Evolutionary conservation across 1,284 basidiomycete species (phyloP), one percentile per base, ranked within the genome.

Genomic region (Boletus hoseneyae): DNA sequence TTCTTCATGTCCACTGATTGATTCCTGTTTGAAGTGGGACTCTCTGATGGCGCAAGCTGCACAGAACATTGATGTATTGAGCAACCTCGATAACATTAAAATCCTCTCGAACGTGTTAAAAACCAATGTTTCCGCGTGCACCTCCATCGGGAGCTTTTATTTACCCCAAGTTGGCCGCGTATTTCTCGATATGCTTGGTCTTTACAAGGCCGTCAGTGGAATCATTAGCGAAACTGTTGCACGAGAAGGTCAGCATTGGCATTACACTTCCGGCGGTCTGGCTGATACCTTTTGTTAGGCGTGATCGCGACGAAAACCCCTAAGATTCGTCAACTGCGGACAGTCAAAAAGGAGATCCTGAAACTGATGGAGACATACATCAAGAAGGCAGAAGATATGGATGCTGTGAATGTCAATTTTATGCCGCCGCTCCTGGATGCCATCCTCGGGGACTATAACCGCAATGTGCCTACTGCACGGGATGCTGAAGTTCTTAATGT

Each of bases 401-500:
- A 99, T 46, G 81, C 87, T 15, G 90, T 98, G 55, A 97, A 97
- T 68, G 75, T 68, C 57, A 95, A 89, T 65, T 87, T 99, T 64
- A 97, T 99, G 68, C 97, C 97, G 11, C 94, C 94, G 39, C 74
- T 99, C 42, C 79, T 99, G 40, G 97, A 99, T 62, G 95, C 97
- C 37, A 95, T 99, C 52, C 82, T 99, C 35, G 93, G 93, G 41
- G 97, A 99, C 70, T 99, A 99, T 73, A 90, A 85, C 67, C 84
- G 88, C 55, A 99, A 99, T 66, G 93, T 97, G 0, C 89, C 97
- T 1, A 81, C 87, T 16, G 95, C 97, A 9, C 77, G 97, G 53
- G 97, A 99, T 63, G 95, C 97, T 10, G 97, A 99, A 70, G 97
- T 99, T 6, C 76, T 99, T 57, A 97, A 97, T 66, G 92, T 97